A percentile compares a stretch with the other conserved stretches of the same genome.
phyloP scores from a whole-genome alignment of 1,139 yeast genomes.

The Scheffersomyces parashehatae region DNA sequence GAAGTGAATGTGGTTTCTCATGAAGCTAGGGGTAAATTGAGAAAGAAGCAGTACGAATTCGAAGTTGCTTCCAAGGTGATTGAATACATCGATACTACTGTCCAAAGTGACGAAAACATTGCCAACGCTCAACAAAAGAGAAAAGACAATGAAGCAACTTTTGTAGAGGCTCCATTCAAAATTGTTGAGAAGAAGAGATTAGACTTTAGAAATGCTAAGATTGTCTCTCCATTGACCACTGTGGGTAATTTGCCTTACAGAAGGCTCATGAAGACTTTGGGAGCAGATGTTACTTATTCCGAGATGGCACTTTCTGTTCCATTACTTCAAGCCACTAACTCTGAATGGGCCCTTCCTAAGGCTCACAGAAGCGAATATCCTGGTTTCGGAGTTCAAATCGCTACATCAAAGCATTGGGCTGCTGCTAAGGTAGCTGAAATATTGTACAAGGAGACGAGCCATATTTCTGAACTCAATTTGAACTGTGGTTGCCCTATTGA shows the following conservation, averaged over 20 bases:
- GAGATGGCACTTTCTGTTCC: conserved; percentile 95
- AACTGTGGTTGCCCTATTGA: conserved; percentile 99
- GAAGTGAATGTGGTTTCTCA: conserved; percentile 68
- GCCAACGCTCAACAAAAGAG: conserved; percentile 34
- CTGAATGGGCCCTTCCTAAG: conserved; percentile 97
- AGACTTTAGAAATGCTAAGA: conserved; percentile 70
- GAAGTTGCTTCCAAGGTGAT: conserved; percentile 55
- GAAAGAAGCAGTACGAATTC: conserved; percentile 63
- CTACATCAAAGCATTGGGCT: conserved; percentile 91
- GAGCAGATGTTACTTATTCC: conserved; percentile 90
- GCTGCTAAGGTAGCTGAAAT: conserved; percentile 90
- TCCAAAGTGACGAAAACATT: conserved; percentile 37
- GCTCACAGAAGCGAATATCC: conserved; percentile 83
- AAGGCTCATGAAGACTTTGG: conserved; percentile 84
- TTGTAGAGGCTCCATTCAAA: conserved; percentile 74
- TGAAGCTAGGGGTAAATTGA: conserved; percentile 55
- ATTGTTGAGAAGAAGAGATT: conserved; percentile 79
- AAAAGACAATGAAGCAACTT: conserved; percentile 51
- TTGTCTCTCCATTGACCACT: conserved; percentile 93
- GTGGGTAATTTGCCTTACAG: conserved; percentile 97
- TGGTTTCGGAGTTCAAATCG: conserved; percentile 92
- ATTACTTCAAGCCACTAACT: conserved; percentile 80
- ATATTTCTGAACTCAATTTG: conserved; percentile 77
- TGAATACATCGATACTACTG: conserved; percentile 53
- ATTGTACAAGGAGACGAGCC: conserved; percentile 53